phyloP scores from a whole-genome alignment of 805 yeast species.

The Monosporozyma siamensis region DNA sequence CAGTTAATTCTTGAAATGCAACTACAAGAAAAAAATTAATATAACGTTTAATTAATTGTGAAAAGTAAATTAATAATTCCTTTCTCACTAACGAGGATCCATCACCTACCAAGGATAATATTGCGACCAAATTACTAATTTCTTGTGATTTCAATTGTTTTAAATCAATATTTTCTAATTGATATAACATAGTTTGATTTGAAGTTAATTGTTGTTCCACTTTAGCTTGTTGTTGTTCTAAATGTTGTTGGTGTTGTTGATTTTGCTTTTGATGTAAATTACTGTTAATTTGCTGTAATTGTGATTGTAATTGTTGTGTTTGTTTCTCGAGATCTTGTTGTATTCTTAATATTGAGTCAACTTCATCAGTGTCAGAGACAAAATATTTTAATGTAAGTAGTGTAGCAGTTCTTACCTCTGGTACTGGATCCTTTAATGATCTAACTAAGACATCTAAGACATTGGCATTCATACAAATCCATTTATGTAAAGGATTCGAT shows the following conservation, averaged over 20 bases:
- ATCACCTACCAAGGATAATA: conserved; percentile 64
- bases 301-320: conserved; percentile 25
- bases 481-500: conserved; percentile 63
- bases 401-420: conserved; percentile 86
- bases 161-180: conserved; percentile 24
- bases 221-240: conserved; percentile 24
- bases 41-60: conserved; percentile 63
- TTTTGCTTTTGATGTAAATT: conserved; percentile 22
- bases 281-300: conserved; percentile 23
- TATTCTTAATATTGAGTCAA: conserved; percentile 27
- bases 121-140: conserved; percentile 55
- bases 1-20: conserved; percentile 77
- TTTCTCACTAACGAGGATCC: conserved; percentile 85
- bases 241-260: conserved; percentile 13
- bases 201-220: conserved; percentile 27
- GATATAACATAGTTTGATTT: conserved; percentile 22
- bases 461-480: conserved; percentile 58
- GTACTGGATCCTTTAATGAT: conserved; percentile 77
- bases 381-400: conserved; percentile 64
- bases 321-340: conserved; percentile 30
- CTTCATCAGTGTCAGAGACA: conserved; percentile 39
- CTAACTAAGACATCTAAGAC: conserved; percentile 42
- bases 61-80: conserved; percentile 70
- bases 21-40: conserved; percentile 70
- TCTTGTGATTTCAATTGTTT: conserved; percentile 57